Evolutionary conservation across 2,329 filamentous ascomycete species (phyloP).

Genomic region (Sclerotinia borealis): DNA sequence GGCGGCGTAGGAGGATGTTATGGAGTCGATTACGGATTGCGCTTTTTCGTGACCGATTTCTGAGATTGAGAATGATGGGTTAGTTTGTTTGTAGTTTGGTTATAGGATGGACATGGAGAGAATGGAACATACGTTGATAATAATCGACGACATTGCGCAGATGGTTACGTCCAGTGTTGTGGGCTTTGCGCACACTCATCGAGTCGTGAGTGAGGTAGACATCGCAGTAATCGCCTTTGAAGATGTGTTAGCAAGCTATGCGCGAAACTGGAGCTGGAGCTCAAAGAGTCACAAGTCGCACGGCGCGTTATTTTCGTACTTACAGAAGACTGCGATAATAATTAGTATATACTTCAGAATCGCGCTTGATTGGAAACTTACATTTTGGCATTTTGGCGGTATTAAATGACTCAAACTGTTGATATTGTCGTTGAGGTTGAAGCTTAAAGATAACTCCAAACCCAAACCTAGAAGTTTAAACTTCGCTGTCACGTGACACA

Average conservation of each 20-base stretch:
- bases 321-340: constrained; percentile 61
- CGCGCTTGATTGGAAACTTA: constrained; percentile 43
- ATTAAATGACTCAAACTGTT: neutral
- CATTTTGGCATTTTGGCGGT: constrained; percentile 74
- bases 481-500: constrained; percentile 13
- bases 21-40: constrained; percentile 96
- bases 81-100: neutral
- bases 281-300: constrained; percentile 1
- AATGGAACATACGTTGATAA: constrained; percentile 69
- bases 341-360: constrained; percentile 33
- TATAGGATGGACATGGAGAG: constrained; percentile 1
- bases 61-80: constrained; percentile 33
- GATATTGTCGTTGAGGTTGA: constrained; percentile 4
- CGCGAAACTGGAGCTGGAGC: neutral
- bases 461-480: constrained; percentile 7
- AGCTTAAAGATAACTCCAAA: constrained; percentile 15
- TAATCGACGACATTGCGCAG: constrained; percentile 97
- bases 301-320: constrained; percentile 31
- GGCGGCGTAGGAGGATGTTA: constrained; percentile 90
- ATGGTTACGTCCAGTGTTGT: constrained; percentile 95
- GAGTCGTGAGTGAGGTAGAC: constrained; percentile 99
- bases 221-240: constrained; percentile 89
- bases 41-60: constrained; percentile 98
- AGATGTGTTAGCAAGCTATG: constrained; percentile 15
- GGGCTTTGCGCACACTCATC: constrained; percentile 98